Base-by-base conservation (phyloP, 164 flowering plant genomes). In the Umbilicus rupestris region DNA sequence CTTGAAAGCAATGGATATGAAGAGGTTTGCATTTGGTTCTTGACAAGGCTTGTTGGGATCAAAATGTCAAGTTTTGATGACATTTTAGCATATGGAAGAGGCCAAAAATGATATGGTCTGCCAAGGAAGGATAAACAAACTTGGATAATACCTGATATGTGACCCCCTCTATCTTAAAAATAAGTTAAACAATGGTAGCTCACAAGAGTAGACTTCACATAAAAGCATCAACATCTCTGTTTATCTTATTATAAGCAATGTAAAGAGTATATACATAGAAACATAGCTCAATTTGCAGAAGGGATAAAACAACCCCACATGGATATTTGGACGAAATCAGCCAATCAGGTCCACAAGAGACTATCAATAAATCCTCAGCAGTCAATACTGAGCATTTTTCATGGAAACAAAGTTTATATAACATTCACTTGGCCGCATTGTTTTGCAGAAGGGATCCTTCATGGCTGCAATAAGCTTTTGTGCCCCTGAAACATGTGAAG, bases 251-350 rank as follows among this genome's bases (percentile, higher is more conserved):
- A 52, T 24, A 24, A 24, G 29, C 58, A 52, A 26, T 52, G 30
- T 30, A 52, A 11, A 52, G 30, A 52, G 58, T 47, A 47, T n/a
- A 26, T 24, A 24, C 58, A 24, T 7, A 52, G 16, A 52, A 52
- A 26, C 29, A 52, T 52, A 6, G 14, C 15, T 3, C 15, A 52
- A 24, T 52, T 52, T 52, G 58, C 58, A 24, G 30, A 52, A 26
- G 58, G 29, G 58, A 52, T 52, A 52, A 52, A 52, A 20, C 30
- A 52, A 52, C 29, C 30, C 58, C 58, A 52, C 58, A 24, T 52
- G 58, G 12, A 47, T 47, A 45, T 14, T 45, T 45, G n/a, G n/a
- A 45, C 17, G n/a, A 19, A 45, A 1, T n/a, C n/a, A n/a, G n/a
- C n/a, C n/a, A n/a, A n/a, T 55, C 17, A 12, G 60, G 60, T 55